Conservation (phyloP, 139 green algal genomes). For the Pseudopediastrum boryanum region DNA sequence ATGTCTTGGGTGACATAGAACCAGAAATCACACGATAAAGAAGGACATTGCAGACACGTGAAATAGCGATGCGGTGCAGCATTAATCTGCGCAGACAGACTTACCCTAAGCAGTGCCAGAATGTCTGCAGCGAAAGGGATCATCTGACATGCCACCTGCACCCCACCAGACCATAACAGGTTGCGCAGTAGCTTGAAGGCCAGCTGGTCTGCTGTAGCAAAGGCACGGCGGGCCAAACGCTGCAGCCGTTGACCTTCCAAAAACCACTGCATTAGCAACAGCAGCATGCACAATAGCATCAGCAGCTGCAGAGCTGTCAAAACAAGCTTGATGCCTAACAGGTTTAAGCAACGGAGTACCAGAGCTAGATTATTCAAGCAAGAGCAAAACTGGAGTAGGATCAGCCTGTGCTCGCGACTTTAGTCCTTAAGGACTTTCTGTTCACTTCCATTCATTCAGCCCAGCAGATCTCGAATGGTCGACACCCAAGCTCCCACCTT, state of each 20-base stretch:
- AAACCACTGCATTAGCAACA: no score
- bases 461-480: no score
- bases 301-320: no score
- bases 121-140: slow-evolving; percentile 69
- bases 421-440: no score
- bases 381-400: background rate
- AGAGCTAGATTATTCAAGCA: background rate
- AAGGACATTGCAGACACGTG: background rate
- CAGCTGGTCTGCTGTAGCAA: slow-evolving; percentile 69
- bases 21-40: background rate
- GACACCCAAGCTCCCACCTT: no score
- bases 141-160: slow-evolving; percentile 54
- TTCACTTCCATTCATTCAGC: no score
- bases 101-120: slow-evolving; percentile 61
- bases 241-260: slow-evolving; percentile 70
- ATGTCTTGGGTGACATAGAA: background rate
- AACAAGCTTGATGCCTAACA: no score
- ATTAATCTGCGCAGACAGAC: background rate
- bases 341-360: no score
- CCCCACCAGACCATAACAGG: slow-evolving; percentile 18
- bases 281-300: no score
- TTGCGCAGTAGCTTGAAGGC: slow-evolving; percentile 84
- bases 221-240: slow-evolving; percentile 59
- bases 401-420: no score
- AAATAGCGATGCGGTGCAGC: background rate